Conservation (phyloP, 1,284 basidiomycete genomes). For the Xerocomus minutiporus region DNA sequence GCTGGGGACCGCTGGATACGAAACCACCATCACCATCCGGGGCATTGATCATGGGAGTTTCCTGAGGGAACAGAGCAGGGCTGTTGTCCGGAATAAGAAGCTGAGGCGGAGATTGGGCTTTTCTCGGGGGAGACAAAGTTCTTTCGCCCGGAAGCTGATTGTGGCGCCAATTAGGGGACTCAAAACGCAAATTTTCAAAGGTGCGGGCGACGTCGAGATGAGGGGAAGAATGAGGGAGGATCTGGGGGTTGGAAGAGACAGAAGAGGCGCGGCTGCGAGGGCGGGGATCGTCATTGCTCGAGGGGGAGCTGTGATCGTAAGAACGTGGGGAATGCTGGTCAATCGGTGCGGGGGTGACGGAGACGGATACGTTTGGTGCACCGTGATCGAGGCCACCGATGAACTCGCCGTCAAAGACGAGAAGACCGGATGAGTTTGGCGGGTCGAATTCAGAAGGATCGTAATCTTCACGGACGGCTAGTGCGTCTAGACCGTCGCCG, state of each 20-base stretch:
- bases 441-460: conserved; percentile 65
- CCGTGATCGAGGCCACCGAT: conserved; percentile 35
- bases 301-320: conserved; percentile 62
- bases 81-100: conserved; percentile 57
- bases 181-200: conserved; percentile 58
- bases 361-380: conserved; percentile 38
- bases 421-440: conserved; percentile 44
- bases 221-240: conserved; percentile 43
- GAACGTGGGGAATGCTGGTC: conserved; percentile 39
- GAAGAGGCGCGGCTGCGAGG: conserved; percentile 59
- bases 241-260: conserved; percentile 48
- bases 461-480: conserved; percentile 46
- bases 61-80: conserved; percentile 28
- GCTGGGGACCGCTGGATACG: conserved; percentile 47
- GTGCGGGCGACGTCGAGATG: conserved; percentile 52
- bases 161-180: conserved; percentile 55
- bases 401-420: conserved; percentile 57
- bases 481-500: conserved; percentile 35
- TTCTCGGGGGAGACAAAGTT: conserved; percentile 41
- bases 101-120: conserved; percentile 65
- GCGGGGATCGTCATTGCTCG: conserved; percentile 46
- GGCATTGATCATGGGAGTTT: conserved; percentile 59
- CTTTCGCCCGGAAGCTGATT: conserved; percentile 47
- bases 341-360: conserved; percentile 35
- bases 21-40: conserved; percentile 57